phyloP scores from a whole-genome alignment of 805 yeast species.

The Metschnikowia bowlesiae region DNA sequence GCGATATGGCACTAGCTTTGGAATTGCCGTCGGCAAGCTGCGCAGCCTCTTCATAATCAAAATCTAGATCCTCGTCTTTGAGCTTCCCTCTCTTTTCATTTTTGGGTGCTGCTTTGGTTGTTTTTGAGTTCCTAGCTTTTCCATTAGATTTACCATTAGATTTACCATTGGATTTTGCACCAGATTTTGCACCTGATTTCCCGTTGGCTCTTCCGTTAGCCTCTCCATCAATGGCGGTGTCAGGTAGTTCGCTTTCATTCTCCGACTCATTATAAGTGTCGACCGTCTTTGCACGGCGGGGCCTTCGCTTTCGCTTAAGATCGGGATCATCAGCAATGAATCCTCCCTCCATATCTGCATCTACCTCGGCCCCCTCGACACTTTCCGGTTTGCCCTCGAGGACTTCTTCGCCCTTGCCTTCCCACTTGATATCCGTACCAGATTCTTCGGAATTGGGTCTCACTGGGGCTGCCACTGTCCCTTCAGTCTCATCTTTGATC shows the following conservation, averaged over 20 bases:
- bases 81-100: neutral
- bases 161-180: no score
- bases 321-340: constrained; percentile 17
- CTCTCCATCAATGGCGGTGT: no score
- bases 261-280: constrained; percentile 22
- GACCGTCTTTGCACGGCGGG: constrained; percentile 9
- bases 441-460: neutral
- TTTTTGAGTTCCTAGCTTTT: neutral
- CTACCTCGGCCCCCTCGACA: neutral
- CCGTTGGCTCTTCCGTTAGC: no score
- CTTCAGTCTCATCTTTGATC: neutral
- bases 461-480: no score
- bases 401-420: neutral
- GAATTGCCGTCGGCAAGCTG: neutral
- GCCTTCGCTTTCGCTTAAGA: constrained; percentile 9
- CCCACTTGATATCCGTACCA: neutral
- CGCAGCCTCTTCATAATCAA: constrained; percentile 5
- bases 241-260: neutral
- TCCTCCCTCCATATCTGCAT: constrained; percentile 13
- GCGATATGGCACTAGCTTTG: constrained; percentile 20
- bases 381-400: neutral
- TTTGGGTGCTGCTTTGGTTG: neutral
- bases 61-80: constrained; percentile 1
- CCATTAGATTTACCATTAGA: neutral
- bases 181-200: neutral